Evolutionary conservation across 805 yeast species (phyloP), one percentile per base, ranked within the genome.

Genomic region (Kluyveromyces starmeri): DNA sequence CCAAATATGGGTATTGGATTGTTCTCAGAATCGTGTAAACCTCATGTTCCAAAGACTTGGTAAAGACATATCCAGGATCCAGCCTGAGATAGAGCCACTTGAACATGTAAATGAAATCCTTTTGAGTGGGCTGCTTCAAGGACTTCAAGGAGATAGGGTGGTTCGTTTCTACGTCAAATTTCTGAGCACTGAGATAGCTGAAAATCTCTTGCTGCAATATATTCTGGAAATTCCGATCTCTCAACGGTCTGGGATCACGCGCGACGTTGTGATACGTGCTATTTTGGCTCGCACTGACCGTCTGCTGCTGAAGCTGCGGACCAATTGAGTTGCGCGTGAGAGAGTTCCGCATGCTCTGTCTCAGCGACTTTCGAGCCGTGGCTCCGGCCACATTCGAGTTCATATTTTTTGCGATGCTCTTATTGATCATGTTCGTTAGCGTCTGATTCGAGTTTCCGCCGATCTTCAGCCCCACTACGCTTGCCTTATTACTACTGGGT

Each of bases 51-150:
- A 82, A 69, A 11, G 83, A 67, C 49, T 71, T 73, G 12, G 73
- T 65, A 53, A 83, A 83, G 43, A 63, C 64, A 54, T 80, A 80
- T 21, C 80, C 81, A 0, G 95, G 95, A 53, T 86, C 96, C 26
- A 84, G 64, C 44, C 76, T 70, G 41, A 67, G 69, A 59, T 83
- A 85, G 16, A 88, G 58, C 71, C 85, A 88, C 53, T 80, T 82
- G 59, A 86, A 86, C 9, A 86, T 75, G 28, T 71, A 51, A 6
- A 75, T 75, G 55, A 86, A 86, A 45, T 83, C 95, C 50, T 81
- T 83, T 50, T 86, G 96, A 0, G 95, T 85, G 12, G 96, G 96
- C 43, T 68, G 74, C 44, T 64, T 70, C 38, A 86, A 62, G 2
- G 84, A 73, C 50, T 75, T 77, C 7, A 68, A 62, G 3, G 83